Conservation (phyloP, 2,329 filamentous ascomycete species). For the Zopfia rhizophila region DNA sequence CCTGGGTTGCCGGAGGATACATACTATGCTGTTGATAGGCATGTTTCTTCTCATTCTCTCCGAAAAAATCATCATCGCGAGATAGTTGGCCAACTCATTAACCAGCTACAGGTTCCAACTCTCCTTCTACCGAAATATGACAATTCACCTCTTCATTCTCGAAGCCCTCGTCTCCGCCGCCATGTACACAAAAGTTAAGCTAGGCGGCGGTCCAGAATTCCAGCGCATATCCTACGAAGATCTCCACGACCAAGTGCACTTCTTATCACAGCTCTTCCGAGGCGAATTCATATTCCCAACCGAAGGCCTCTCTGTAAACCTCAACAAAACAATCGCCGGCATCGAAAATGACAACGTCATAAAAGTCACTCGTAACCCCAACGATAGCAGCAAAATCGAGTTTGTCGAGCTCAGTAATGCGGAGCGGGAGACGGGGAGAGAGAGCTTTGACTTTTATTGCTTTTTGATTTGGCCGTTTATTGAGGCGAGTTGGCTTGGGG, state of each 20-base stretch:
- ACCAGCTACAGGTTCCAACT: conserved; percentile 76
- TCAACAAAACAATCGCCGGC: conserved; percentile 80
- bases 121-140: conserved; percentile 99
- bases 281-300: conserved; percentile 97
- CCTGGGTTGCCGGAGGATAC: conserved; percentile 87
- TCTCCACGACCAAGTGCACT: conserved; percentile 81
- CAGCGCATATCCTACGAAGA: conserved; percentile 82
- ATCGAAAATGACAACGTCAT: conserved; percentile 85
- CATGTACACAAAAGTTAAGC: conserved; percentile 91
- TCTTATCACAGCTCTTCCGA: conserved; percentile 89
- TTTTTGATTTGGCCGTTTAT: conserved; percentile 99
- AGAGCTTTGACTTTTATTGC: conserved; percentile 99
- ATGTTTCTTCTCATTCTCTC: conserved; percentile 11
- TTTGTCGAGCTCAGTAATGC: conserved; percentile 78
- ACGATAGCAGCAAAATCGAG: conserved; percentile 62
- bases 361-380: conserved; percentile 64
- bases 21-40: conserved; percentile 89
- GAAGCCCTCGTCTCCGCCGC: conserved; percentile 90
- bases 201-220: conserved; percentile 82
- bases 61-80: not conserved
- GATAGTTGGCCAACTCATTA: conserved; percentile 11
- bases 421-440: conserved; percentile 81
- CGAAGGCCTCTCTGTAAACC: conserved; percentile 81
- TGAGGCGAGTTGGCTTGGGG: conserved; percentile 91
- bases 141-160: conserved; percentile 95